Conservation (phyloP, 441 rosid genomes). For the Eruca vesicaria region DNA sequence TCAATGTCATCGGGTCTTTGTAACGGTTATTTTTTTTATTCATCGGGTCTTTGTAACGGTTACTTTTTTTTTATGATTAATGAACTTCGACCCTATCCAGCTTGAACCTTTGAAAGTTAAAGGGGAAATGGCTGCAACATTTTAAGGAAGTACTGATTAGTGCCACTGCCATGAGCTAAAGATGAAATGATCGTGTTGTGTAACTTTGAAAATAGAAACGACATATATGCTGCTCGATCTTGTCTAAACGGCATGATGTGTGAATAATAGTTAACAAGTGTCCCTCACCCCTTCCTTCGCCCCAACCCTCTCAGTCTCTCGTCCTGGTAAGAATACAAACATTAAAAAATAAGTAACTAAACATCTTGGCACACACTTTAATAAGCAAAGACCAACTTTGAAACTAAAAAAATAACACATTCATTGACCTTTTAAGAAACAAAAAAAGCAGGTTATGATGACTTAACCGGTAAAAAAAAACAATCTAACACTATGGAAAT, state of each 20-base stretch:
- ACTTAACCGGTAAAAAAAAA: background rate
- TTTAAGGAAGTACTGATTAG: background rate
- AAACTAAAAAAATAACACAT: background rate
- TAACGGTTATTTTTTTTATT: no score
- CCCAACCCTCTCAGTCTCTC: background rate
- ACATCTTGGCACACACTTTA: background rate
- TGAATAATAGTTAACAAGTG: background rate
- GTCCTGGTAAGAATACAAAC: background rate
- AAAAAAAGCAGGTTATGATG: background rate
- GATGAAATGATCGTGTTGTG: background rate
- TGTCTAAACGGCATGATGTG: background rate
- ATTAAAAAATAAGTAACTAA: background rate
- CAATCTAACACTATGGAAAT: background rate
- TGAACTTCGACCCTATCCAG: no score
- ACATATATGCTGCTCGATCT: background rate
- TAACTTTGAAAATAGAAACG: background rate
- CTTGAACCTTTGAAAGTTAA: no score
- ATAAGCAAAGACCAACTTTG: background rate
- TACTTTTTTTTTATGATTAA: no score
- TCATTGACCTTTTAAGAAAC: background rate
- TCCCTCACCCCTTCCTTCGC: background rate
- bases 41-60: no score
- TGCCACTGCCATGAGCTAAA: background rate
- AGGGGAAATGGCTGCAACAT: background rate
- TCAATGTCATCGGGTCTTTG: no score